Evolutionary conservation across 176 grass and related monocot species (phyloP).

Genomic region (Phyllostachys edulis): DNA sequence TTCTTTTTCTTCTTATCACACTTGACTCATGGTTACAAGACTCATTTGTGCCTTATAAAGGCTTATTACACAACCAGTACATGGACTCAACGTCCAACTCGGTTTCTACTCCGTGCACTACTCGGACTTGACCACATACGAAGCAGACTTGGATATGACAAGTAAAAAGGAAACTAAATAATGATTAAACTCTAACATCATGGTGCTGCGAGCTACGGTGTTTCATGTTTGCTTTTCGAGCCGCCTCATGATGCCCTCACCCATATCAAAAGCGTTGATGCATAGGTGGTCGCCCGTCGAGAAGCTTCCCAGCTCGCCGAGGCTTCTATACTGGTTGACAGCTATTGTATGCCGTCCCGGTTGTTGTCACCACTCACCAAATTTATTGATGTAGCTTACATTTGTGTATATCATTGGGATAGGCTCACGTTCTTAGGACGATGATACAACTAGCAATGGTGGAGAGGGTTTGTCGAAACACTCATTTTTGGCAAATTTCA

Average conservation of each 20-base stretch:
- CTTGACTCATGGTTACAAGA: no score
- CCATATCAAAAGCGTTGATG: slow-evolving; percentile 55
- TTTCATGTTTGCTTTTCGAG: neutral
- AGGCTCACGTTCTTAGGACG: no score
- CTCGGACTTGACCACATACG: no score
- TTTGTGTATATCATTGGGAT: neutral
- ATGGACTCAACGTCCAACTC: no score
- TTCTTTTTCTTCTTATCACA: no score
- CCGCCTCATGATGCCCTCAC: slow-evolving; percentile 38
- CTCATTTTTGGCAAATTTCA: no score
- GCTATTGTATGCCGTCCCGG: slow-evolving; percentile 50
- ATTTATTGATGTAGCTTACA: slow-evolving; percentile 33
- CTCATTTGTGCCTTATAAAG: no score
- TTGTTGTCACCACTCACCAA: slow-evolving; percentile 45
- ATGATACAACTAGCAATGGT: neutral
- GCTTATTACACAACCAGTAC: no score
- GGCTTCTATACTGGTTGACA: slow-evolving; percentile 32
- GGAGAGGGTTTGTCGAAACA: neutral
- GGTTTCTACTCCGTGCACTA: no score
- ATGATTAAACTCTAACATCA: no score
- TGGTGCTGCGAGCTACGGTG: neutral
- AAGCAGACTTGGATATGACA: no score
- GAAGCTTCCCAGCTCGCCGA: slow-evolving; percentile 42
- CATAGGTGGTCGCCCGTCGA: slow-evolving; percentile 38
- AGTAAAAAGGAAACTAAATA: no score